Percentiles rank a stretch among this genome's conserved stretches.
These are phyloP conservation scores for Corymbia maculata DNA, from an alignment of 345 rosid species.

Conservation along the genomic window DNA sequence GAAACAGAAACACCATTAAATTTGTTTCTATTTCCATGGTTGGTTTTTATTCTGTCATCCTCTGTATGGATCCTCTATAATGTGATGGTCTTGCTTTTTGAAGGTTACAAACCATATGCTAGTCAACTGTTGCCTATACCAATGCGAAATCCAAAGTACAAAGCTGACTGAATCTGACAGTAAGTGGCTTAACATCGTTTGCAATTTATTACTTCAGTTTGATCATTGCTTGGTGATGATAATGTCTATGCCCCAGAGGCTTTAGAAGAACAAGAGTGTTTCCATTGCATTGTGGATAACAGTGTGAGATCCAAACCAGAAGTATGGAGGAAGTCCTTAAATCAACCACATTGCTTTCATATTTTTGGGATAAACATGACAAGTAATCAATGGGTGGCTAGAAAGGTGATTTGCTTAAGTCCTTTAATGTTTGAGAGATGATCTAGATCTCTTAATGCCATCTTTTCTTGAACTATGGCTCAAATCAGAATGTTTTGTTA, in stretches of 20 bases:
- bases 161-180: too few species aligned
- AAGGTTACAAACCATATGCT: too few species aligned
- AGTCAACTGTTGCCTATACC: too few species aligned
- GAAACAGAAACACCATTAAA: background rate
- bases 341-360: background rate
- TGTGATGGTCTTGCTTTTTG: too few species aligned
- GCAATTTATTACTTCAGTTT: background rate
- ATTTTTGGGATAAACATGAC: background rate
- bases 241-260: background rate
- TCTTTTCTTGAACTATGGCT: background rate
- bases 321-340: background rate
- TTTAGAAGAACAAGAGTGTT: background rate
- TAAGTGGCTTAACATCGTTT: too few species aligned
- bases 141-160: too few species aligned
- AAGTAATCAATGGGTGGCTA: background rate
- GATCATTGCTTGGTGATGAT: background rate
- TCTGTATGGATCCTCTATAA: too few species aligned
- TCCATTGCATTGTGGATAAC: background rate
- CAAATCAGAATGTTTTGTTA: background rate
- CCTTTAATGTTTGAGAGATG: background rate
- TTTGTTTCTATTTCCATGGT: background rate
- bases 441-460: background rate
- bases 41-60: background rate
- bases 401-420: background rate
- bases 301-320: background rate